Percentiles rank a stretch among this genome's conserved stretches.
phyloP scores from a whole-genome alignment of 768 basidiomycete species.

The Calvatia gigantea region DNA sequence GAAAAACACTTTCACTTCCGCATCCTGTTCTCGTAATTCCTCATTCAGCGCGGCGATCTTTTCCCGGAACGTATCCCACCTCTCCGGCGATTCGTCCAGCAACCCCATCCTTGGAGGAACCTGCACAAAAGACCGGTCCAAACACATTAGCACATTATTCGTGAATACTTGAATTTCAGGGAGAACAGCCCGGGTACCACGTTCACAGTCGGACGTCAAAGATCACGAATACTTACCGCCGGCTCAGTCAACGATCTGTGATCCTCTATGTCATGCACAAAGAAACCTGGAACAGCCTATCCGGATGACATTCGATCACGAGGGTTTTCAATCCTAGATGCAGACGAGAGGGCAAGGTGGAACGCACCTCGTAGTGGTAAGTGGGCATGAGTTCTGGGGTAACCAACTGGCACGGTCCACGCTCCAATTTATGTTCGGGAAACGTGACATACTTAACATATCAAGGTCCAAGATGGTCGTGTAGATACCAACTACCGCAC shows the following conservation, averaged over 20 bases:
- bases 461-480: neutral
- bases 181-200: too few relatives aligned
- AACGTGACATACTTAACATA: neutral
- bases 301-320: too few relatives aligned
- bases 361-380: slow-evolving; percentile 1
- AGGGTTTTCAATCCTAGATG: neutral
- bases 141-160: too few relatives aligned
- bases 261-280: slow-evolving; percentile 4
- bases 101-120: slow-evolving; percentile 61
- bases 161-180: too few relatives aligned
- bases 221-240: neutral
- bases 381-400: neutral
- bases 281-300: slow-evolving; percentile 8
- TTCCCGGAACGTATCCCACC: slow-evolving; percentile 46
- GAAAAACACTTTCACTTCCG: slow-evolving; percentile 59
- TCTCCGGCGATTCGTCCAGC: slow-evolving; percentile 40
- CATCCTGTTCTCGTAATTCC: slow-evolving; percentile 21
- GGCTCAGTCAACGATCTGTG: slow-evolving; percentile 4
- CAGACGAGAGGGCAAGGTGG: neutral
- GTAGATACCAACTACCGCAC: neutral
- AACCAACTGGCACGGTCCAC: neutral
- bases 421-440: neutral
- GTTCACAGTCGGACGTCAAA: too few relatives aligned
- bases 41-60: slow-evolving; percentile 43
- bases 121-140: slow-evolving; percentile 25